phyloP scores from a whole-genome alignment of 192 early-diverging fungal genomes.

The Mortierella claussenii region DNA sequence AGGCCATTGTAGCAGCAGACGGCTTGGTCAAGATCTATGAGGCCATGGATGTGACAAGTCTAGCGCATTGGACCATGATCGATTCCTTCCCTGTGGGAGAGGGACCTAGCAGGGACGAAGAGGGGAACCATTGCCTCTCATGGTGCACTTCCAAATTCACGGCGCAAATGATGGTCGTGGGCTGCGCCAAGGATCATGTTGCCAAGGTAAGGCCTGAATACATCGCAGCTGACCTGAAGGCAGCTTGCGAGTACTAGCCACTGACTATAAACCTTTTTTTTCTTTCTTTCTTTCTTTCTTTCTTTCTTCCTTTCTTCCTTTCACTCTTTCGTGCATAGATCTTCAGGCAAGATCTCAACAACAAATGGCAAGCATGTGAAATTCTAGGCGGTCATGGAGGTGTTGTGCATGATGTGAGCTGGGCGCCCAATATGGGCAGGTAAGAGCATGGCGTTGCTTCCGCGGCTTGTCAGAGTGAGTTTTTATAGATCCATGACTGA shows the following conservation, averaged over 20 bases:
- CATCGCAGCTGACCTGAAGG: neutral
- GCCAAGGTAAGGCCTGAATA: slow-evolving; percentile 59
- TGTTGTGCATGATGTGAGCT: slow-evolving; percentile 74
- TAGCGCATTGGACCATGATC: slow-evolving; percentile 82
- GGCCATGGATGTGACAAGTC: slow-evolving; percentile 79
- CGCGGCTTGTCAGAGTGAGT: too few species aligned
- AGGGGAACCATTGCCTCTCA: slow-evolving; percentile 82
- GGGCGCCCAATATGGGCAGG: slow-evolving; percentile 78
- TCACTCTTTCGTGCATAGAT: slow-evolving; percentile 50
- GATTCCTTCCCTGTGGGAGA: slow-evolving; percentile 68
- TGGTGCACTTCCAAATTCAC: slow-evolving; percentile 90
- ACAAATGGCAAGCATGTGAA: slow-evolving; percentile 72
- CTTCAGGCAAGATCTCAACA: slow-evolving; percentile 64
- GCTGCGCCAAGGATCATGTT: slow-evolving; percentile 82
- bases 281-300: neutral
- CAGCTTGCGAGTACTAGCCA: neutral
- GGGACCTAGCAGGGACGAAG: slow-evolving; percentile 72
- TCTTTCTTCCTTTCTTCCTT: neutral
- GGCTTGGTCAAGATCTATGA: slow-evolving; percentile 90
- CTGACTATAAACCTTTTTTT: neutral
- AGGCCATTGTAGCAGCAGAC: slow-evolving; percentile 86
- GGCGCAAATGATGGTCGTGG: slow-evolving; percentile 84
- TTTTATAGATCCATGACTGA: too few species aligned
- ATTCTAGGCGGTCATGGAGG: slow-evolving; percentile 69
- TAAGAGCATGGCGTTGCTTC: too few species aligned